These are phyloP conservation scores for Amylocarpus encephaloides DNA, from an alignment of 2,329 filamentous ascomycete genomes.

Conservation along the genomic window DNA sequence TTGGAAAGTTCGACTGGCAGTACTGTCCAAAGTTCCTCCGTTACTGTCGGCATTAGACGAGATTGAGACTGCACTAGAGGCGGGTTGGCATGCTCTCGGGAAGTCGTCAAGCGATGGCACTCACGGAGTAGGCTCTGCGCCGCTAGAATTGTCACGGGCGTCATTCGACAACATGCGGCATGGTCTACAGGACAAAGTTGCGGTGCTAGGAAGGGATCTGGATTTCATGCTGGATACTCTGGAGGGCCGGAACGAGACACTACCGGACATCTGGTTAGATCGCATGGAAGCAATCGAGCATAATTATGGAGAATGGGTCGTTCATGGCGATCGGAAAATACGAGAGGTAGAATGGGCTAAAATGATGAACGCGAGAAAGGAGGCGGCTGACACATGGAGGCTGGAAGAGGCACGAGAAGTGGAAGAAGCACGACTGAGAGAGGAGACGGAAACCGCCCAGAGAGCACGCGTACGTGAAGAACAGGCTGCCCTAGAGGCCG, in stretches of 20 bases:
- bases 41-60: constrained; percentile 62
- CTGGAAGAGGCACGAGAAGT: constrained; percentile 10
- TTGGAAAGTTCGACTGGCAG: constrained; percentile 71
- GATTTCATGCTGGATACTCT: constrained; percentile 83
- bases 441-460: neutral
- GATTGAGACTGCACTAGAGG: constrained; percentile 56
- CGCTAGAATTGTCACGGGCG: constrained; percentile 23
- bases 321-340: constrained; percentile 68
- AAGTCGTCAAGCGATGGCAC: constrained; percentile 16
- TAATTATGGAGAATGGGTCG: constrained; percentile 74
- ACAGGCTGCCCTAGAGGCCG: too few relatives aligned
- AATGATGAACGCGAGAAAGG: constrained; percentile 18
- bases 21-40: constrained; percentile 66
- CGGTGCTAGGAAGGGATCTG: constrained; percentile 62
- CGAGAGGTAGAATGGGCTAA: constrained; percentile 55
- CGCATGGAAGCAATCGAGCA: constrained; percentile 74
- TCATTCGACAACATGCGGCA: constrained; percentile 53
- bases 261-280: constrained; percentile 85
- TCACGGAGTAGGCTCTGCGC: constrained; percentile 6
- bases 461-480: neutral
- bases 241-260: constrained; percentile 74
- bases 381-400: constrained; percentile 26
- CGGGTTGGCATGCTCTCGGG: constrained; percentile 59
- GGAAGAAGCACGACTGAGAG: neutral
- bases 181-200: constrained; percentile 63